Base-by-base conservation (phyloP, 768 basidiomycete genomes). In the Suillus subaureus region DNA sequence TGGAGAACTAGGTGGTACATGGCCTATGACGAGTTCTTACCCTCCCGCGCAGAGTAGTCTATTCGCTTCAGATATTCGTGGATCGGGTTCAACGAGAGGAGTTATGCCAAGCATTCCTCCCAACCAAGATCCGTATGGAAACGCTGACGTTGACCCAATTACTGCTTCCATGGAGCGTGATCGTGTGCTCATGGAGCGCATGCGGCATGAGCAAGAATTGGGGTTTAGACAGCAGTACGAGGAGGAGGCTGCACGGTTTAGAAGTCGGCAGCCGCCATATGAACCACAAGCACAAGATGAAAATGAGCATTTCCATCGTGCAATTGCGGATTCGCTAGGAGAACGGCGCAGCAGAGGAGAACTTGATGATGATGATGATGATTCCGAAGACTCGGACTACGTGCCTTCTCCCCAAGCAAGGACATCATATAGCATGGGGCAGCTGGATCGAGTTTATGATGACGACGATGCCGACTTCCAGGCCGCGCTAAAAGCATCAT, bases 381-480 rank as follows among this genome's bases (percentile, higher is more conserved):
- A 66, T 23, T 76, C 73, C 35, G 73, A 74, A 39, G 72, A 75
- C 5, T 73, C 69, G 12, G 69, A 74, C 4, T 55, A 70, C 21
- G 57, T 52, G 45, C 65, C 65, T 26, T 4, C 55, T 33, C 66
- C 64, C 16, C 42, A 61, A 40, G 47, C 42, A 16, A 58, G 55
- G 61, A 49, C 61, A 31, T 57, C 37, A 39, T 67, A 49, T 62
- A 40, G 56, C 55, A 58, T 66, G 57, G 66, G 42, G 67, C 70
- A 66, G 5, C 62, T 61, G 35, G 66, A 82, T 61, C 79, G 87
- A 55, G 85, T 89, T 45, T 89, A 92, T 69, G 94, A 96, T 67
- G 94, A 96, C 68, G 94, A 96, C 61, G 94, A 97, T 70, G 87
- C 85, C 28, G 90, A 92, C 70, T 78, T 97, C 55, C 95, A 96